Evolutionary conservation across 73 alveolate species (phyloP), one percentile per base, ranked within the genome.

Genomic region (Tetrahymena malaccensis): DNA sequence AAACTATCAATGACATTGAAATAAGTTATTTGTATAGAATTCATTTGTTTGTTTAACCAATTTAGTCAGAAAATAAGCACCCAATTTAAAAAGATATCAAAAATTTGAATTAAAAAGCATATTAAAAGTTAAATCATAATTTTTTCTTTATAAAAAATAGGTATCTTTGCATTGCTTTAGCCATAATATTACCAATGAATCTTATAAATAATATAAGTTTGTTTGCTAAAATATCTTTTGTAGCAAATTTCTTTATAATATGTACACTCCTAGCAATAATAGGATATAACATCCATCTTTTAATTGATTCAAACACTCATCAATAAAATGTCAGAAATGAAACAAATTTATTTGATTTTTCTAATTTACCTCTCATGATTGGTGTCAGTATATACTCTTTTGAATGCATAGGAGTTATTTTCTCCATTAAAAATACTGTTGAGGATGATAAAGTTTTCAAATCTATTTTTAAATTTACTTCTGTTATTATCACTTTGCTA

Each of bases 301-400:
- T 70, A n/a, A 31, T n/a, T 70, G 89, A 70, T 33, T 70, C 89
- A 25, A 70, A 70, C 37, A 70, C 89, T 12, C 89, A 70, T n/a
- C 7, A 5, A 27, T n/a, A 70, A 31, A 70, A 70, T n/a, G 89
- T 70, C 17, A 70, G 31, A 70, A 70, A 70, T n/a, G 89, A 70
- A n/a, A 70, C 21, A 9, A 70, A 70, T 70, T 22, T 70, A 22
- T 70, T 70, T 89, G 84, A 93, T 35, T 95, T 85, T 57, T 85
- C 57, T 15, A 95, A 95, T 56, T 43, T 89, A 34, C 97, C 97
- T 34, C 21, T 95, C 44, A 94, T 95, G 50, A 85, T 95, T 56
- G 97, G 97, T 33, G 97, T 95, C 12, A 94, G 94, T 13, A 89
- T 95, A 5, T 95, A 70, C 55, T 95, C 97, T 13, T 95, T 95